Conservation (phyloP, 192 early-diverging fungal species). For the Umbelopsis sp. region DNA sequence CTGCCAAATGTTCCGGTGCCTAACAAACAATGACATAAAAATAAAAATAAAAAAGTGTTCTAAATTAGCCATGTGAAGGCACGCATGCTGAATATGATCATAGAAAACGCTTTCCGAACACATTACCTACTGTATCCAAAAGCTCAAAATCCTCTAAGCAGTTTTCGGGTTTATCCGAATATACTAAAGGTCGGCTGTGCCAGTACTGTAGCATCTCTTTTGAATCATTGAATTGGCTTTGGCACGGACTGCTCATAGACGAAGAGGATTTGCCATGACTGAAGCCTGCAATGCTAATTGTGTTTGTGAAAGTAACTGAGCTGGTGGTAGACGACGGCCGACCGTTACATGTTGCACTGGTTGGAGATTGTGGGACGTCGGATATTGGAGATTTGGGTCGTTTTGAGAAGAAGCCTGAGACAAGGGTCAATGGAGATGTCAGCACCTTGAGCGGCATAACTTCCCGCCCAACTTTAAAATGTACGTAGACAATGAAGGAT, state of each 20-base stretch:
- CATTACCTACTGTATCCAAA: conserved; percentile 10
- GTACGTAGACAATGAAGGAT: not conserved
- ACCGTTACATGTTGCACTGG: not conserved
- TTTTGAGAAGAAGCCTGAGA: conserved; percentile 15
- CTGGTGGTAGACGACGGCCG: not conserved
- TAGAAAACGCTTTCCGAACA: not conserved
- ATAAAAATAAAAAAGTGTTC: not conserved
- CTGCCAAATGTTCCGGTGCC: conserved; percentile 96
- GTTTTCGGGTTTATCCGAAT: not conserved
- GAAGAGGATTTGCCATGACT: conserved; percentile 15
- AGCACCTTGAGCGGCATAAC: conserved; percentile 18
- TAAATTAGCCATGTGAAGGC: conserved; percentile 12
- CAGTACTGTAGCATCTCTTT: conserved; percentile 32
- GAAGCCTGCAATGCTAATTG: conserved; percentile 9
- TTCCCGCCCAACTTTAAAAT: not conserved
- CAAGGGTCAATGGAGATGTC: conserved; percentile 11
- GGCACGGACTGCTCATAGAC: conserved; percentile 11
- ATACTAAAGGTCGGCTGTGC: conserved; percentile 30
- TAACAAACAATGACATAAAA: conserved; percentile 39
- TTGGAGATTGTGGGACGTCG: not conserved
- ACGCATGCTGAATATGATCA: not conserved
- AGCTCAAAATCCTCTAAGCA: conserved; percentile 8
- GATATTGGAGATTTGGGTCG: conserved; percentile 5
- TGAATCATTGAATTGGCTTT: conserved; percentile 6
- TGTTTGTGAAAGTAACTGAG: conserved; percentile 9